phyloP scores from a whole-genome alignment of 2,329 filamentous ascomycete genomes.

The Cladophialophora exuberans region DNA sequence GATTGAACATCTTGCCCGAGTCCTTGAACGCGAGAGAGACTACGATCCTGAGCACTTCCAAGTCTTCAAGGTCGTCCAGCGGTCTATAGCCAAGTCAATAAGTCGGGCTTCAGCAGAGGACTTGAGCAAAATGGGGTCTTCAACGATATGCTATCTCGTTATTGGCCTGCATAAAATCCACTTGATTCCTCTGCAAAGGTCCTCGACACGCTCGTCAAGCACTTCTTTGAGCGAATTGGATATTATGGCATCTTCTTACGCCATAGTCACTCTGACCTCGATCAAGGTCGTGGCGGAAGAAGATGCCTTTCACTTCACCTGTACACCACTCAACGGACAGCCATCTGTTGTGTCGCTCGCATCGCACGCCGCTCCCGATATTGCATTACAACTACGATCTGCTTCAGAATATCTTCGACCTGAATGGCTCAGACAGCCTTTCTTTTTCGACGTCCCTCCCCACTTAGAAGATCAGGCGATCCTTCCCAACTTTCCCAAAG shows the following conservation, averaged over 20 bases:
- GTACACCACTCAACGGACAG: constrained; percentile 61
- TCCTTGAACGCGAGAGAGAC: constrained; percentile 67
- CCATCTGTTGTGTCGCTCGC: constrained; percentile 63
- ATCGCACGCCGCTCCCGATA: constrained; percentile 65
- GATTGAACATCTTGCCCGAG: constrained; percentile 64
- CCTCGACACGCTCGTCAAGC: constrained; percentile 57
- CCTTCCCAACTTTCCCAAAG: constrained; percentile 53
- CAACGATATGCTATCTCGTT: constrained; percentile 66
- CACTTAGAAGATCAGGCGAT: constrained; percentile 56
- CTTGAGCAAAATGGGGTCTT: constrained; percentile 65
- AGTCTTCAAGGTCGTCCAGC: constrained; percentile 70
- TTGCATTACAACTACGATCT: constrained; percentile 64
- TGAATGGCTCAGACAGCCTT: constrained; percentile 66
- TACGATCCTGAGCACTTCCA: constrained; percentile 70
- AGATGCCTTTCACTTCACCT: constrained; percentile 68
- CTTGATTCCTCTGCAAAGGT: constrained; percentile 66
- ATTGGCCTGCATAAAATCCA: constrained; percentile 72
- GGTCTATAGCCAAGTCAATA: constrained; percentile 59
- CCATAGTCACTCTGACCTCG: constrained; percentile 64
- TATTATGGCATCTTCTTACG: constrained; percentile 59
- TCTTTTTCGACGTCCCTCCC: constrained; percentile 63
- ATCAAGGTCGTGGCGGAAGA: constrained; percentile 64
- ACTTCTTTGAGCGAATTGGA: constrained; percentile 57
- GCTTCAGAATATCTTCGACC: constrained; percentile 67
- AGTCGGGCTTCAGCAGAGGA: constrained; percentile 67